Base-by-base conservation (phyloP, 177 flowering plant genomes). In the Vitis hybrid region DNA sequence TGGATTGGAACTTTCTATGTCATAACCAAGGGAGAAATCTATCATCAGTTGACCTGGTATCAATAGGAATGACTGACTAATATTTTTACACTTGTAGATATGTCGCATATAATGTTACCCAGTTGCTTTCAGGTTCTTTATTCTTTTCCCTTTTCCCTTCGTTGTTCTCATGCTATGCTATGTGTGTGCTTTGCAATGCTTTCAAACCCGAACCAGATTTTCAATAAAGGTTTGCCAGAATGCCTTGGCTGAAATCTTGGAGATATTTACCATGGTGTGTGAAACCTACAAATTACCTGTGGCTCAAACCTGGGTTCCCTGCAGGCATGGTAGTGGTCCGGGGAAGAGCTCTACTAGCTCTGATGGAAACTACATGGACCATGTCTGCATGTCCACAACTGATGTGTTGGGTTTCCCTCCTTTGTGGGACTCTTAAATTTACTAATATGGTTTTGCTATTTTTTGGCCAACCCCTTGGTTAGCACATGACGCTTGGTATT, bases 301-400 rank as follows among this genome's bases (percentile, higher is more conserved):
- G 70, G 97, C 97, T 64, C 99, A 95, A 82, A 95, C 99, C 13
- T 95, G 99, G 99, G 91, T 95, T 71, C 97, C 99, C 11, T 95
- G 99, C 86, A 82, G 80, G 83, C 96, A 93, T 76, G 98, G 93
- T 56, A 97, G 97, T 71, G 97, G 96, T 64, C 67, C 82, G 56
- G 86, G 79, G 81, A 93, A 91, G 76, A 88, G 87, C 65, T 93
- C 97, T 83, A 79, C 87, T 15, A 93, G 97, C 79, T 88, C 93
- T 77, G 98, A 95, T 79, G 98, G 98, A 68, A 89, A 87, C 79
- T 93, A 98, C 81, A 90, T 87, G 91, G 96, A 87, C 50, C 92
- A 84, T 73, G 86, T 93, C 56, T 95, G 97, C 82, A 91, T 95
- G 97, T 93, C 99, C 19, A 89, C 97, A 64, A 89, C 91, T 55